These are phyloP conservation scores for Tulasnella sp. DNA, from an alignment of 768 basidiomycete genomes.

Conservation along the genomic window DNA sequence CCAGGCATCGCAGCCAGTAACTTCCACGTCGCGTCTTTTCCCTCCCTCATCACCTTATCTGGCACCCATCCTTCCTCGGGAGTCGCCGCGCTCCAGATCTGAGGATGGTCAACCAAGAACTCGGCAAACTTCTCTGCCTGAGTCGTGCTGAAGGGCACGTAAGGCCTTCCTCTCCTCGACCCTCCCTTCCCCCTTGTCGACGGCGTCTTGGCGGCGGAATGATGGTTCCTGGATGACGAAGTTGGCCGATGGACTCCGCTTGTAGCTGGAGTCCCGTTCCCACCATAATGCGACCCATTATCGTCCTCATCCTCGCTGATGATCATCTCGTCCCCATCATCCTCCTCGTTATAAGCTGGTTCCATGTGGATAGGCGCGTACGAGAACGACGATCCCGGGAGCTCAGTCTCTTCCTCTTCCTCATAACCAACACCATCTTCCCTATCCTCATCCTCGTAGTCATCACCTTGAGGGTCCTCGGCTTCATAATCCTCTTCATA, in stretches of 20 bases:
- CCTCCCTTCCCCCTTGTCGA: background rate
- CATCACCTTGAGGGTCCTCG: background rate
- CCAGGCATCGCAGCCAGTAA: background rate
- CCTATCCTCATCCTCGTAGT: background rate
- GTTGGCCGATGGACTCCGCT: too few relatives aligned
- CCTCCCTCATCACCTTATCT: background rate
- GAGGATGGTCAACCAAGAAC: conserved; percentile 1
- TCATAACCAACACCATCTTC: background rate
- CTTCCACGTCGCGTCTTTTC: conserved; percentile 11
- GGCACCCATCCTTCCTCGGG: conserved; percentile 1
- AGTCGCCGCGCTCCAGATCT: conserved; percentile 1
- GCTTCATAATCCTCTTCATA: background rate
- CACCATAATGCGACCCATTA: background rate
- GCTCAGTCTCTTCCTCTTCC: background rate
- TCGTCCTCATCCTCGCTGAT: background rate
- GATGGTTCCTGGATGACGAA: too few relatives aligned
- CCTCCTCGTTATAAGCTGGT: background rate
- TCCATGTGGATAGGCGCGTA: too few relatives aligned
- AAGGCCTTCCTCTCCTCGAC: background rate
- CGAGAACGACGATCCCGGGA: background rate
- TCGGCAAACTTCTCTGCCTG: conserved; percentile 3
- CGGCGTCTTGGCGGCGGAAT: too few relatives aligned
- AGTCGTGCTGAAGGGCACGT: conserved; percentile 1
- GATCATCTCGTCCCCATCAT: conserved; percentile 4
- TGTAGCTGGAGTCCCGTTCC: too few relatives aligned